Evolutionary conservation across 371 early-diverging fungal species (phyloP).

Genomic region (Mortierella polycephala): DNA sequence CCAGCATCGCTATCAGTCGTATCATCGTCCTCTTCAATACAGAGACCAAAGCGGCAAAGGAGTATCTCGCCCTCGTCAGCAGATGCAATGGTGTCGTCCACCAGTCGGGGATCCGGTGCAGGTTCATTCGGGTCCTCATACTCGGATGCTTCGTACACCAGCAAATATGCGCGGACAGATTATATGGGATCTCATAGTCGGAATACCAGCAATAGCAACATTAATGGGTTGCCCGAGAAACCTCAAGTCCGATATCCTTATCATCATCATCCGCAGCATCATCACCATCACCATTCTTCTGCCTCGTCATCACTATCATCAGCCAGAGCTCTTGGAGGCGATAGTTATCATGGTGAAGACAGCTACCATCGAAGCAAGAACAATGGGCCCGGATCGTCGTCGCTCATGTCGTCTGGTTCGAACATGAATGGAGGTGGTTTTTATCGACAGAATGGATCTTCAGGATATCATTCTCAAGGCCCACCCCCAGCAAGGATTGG

Average conservation of each 20-base stretch:
- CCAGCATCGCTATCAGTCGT: constrained; percentile 3
- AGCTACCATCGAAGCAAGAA: constrained; percentile 4
- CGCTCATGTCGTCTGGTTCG: constrained; percentile 13
- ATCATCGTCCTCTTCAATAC: constrained; percentile 11
- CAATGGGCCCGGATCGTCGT: constrained; percentile 9
- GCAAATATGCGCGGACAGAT: constrained; percentile 53
- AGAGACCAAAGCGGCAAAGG: constrained; percentile 33
- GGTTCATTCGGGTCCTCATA: constrained; percentile 22
- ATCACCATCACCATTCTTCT: background rate
- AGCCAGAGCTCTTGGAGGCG: constrained; percentile 3
- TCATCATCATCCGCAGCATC: constrained; percentile 5
- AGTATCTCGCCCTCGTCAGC: constrained; percentile 19
- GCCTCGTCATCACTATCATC: constrained; percentile 1
- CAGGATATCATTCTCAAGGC: constrained; percentile 8
- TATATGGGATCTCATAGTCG: constrained; percentile 24
- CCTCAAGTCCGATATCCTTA: constrained; percentile 23
- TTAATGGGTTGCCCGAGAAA: constrained; percentile 32
- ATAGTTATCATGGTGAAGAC: constrained; percentile 8
- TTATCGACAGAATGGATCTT: constrained; percentile 21
- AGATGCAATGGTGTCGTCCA: background rate
- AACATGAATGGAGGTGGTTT: constrained; percentile 12
- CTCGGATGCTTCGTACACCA: constrained; percentile 11
- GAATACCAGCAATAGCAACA: constrained; percentile 13
- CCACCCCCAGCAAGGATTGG: constrained; percentile 37
- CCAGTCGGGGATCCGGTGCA: constrained; percentile 10